Evolutionary conservation across 805 yeast genomes (phyloP).

Genomic region (Schizosaccharomyces pombe): DNA sequence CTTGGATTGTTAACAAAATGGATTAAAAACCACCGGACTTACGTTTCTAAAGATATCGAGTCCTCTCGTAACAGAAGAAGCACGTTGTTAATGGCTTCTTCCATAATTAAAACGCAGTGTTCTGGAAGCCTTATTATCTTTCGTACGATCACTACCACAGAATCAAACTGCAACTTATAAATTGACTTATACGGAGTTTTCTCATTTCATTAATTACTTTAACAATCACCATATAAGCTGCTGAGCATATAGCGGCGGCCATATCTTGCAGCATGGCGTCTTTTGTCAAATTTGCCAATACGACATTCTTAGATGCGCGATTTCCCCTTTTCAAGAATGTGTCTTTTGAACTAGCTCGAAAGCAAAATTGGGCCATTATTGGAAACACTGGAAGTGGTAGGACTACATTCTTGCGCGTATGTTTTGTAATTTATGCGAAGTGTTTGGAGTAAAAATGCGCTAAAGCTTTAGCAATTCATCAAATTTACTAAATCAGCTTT

Average conservation of each 20-base stretch:
- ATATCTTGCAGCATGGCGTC: background rate
- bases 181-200: background rate
- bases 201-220: background rate
- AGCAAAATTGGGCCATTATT: slow-evolving; percentile 3
- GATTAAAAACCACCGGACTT: no score
- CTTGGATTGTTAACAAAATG: no score
- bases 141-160: no score
- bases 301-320: background rate
- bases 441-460: background rate
- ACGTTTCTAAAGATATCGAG: no score
- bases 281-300: background rate
- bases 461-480: background rate
- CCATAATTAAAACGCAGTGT: no score
- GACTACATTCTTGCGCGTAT: background rate
- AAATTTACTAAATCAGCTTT: background rate
- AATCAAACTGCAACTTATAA: background rate
- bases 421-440: background rate
- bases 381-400: slow-evolving; percentile 3
- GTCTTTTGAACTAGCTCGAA: background rate
- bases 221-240: background rate
- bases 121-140: no score
- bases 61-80: background rate
- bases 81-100: background rate
- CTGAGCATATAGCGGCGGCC: background rate
- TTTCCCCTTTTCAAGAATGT: background rate